Base-by-base conservation (phyloP, 169 alveolate species). In the Perkinsus marinus region DNA sequence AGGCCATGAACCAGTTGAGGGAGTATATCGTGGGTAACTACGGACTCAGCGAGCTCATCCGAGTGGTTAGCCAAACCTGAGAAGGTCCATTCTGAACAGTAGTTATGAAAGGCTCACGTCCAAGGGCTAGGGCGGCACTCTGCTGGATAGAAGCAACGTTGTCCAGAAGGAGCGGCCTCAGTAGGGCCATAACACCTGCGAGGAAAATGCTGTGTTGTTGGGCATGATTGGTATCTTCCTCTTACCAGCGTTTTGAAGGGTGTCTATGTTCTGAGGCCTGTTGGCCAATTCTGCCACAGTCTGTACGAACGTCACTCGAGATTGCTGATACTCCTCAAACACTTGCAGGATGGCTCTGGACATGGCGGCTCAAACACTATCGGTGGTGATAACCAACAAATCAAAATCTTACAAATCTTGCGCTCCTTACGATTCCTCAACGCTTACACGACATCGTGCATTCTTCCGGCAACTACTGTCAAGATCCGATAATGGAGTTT, bases 201-300 rank as follows among this genome's bases (percentile, higher is more conserved):
- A 39, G 92, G 22, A 7, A 16, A 89, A 39, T 41, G 16, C 46
- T 41, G 3, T 10, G 19, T 3, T 10, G 46, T 6, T 37, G 39
- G 22, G 38, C 7, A n/a, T n/a, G 43, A 16, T 34, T 37, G 36
- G 43, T 39, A 57, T 57, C 34, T 57, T 19, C 5, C 34, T 10
- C 68, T 36, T 90, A 91, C 98, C 98, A 16, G 99, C 98, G 43
- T 96, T 93, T 92, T 97, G 96, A 91, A 98, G 93, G 38, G 98
- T 98, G 90, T 97, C 99, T 90, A 98, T 98, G 94, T 98, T 98
- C 93, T 97, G 97, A 22, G 99, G 98, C 93, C 98, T 93, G 43
- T 97, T 96, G 17, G 99, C 98, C 89, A 98, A 96, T 43, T 97
- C 99, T 16, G 99, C 99, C 39, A 98, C 97, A n/a, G 98, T 97